These are phyloP conservation scores for Cucurbita argyrosperma DNA, from an alignment of 306 rosid species.

Conservation along the genomic window DNA sequence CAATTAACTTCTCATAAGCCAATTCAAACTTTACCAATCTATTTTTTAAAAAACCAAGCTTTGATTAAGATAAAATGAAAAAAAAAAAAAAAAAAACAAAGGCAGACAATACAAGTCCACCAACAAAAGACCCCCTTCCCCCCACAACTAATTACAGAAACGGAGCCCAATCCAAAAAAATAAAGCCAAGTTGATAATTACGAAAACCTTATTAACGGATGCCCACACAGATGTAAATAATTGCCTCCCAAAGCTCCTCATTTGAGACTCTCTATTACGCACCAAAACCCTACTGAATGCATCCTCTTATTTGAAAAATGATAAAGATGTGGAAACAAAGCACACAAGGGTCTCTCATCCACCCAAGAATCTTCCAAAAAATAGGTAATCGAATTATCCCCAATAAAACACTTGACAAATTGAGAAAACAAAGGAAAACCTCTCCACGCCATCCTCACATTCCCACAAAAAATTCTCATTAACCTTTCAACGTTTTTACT, in stretches of 20 bases:
- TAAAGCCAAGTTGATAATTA: background rate
- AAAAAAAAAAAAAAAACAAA: no score
- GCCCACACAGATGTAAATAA: background rate
- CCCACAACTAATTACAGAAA: no score
- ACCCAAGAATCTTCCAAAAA: background rate
- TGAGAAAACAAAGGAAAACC: background rate
- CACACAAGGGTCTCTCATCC: background rate
- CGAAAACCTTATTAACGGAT: background rate
- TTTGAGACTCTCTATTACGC: background rate
- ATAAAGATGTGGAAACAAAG: background rate
- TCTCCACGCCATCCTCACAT: background rate
- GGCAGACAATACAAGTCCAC: background rate
- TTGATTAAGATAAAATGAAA: background rate
- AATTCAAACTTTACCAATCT: background rate
- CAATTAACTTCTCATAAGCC: conserved; percentile 14
- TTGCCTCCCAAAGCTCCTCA: background rate
- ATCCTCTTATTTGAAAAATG: background rate
- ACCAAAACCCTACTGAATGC: background rate
- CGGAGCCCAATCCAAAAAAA: no score
- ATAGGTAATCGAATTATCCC: background rate
- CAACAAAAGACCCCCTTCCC: no score
- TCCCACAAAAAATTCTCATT: background rate
- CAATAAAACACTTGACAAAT: background rate
- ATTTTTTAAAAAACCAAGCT: background rate
- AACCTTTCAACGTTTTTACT: background rate